phyloP scores from a whole-genome alignment of 73 alveolate genomes.

The Paraurostyla sp. region DNA sequence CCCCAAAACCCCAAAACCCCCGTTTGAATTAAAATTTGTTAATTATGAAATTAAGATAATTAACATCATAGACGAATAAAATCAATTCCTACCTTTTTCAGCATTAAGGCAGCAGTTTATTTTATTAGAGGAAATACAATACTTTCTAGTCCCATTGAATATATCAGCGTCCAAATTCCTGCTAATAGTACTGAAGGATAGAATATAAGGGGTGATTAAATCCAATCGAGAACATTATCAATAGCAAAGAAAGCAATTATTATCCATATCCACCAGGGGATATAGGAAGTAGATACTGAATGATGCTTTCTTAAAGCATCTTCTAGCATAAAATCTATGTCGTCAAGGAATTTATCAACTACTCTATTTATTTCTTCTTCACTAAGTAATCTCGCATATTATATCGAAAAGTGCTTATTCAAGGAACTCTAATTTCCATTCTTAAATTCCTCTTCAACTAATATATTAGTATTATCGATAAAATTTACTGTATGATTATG shows the following conservation, averaged over 20 bases:
- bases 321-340: slow-evolving; percentile 79
- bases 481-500: slow-evolving; percentile 43
- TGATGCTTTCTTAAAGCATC: slow-evolving; percentile 87
- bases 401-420: slow-evolving; percentile 72
- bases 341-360: slow-evolving; percentile 82
- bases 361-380: slow-evolving; percentile 71
- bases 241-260: slow-evolving; percentile 81
- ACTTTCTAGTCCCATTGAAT: slow-evolving; percentile 74
- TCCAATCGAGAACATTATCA: slow-evolving; percentile 82
- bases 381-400: slow-evolving; percentile 70
- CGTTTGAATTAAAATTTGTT: too few species aligned
- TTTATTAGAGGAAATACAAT: too few species aligned
- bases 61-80: too few species aligned
- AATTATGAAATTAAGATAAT: too few species aligned
- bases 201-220: slow-evolving; percentile 68
- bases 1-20: too few species aligned
- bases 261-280: slow-evolving; percentile 86
- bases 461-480: background rate
- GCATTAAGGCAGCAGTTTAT: too few species aligned
- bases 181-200: slow-evolving; percentile 56
- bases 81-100: too few species aligned
- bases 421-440: slow-evolving; percentile 38
- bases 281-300: slow-evolving; percentile 55
- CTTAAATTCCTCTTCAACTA: background rate
- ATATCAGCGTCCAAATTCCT: slow-evolving; percentile 26